Base-by-base conservation (phyloP, 1,284 basidiomycete species). In the Pseudozyma thailandica region DNA sequence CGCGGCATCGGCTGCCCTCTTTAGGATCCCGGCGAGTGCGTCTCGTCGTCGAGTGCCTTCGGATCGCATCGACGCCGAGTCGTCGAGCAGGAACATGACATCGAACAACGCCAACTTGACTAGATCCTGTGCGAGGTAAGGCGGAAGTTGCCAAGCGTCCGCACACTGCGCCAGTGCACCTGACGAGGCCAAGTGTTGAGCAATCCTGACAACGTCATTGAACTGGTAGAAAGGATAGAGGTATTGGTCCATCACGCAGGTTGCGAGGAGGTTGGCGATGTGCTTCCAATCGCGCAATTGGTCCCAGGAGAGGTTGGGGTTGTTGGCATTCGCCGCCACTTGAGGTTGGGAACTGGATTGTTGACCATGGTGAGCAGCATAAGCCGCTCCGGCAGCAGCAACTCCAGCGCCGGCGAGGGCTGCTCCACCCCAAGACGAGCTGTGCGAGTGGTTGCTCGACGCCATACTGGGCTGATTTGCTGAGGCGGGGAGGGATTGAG, bases 161-260 rank as follows among this genome's bases (percentile, higher is more conserved):
- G 69, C 72, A 27, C 57, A 60, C 28, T 68, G 58, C 3, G 44
- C 58, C 4, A 79, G 58, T 5, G 70, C 64, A n/a, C 74, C 75
- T 1, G 64, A 60, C 21, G 23, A 33, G 12, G 75, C 77, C 16
- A 79, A 59, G 33, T 74, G 66, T 8, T 74, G 66, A 8, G 77
- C 65, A 12, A 79, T 75, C n/a, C 56, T 45, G 12, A 50, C 43
- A 12, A 77, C 41, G n/a, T 66, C 50, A 8, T 51, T 28, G 26
- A 68, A 79, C 12, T 60, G 61, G 60, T 77, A 79, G 48, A 75
- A 79, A n/a, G 77, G 46, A 31, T 77, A 79, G n/a, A 79, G 70
- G 42, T 65, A 66, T 46, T 77, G 77, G 31, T 79, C 75, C 57
- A 66, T 64, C 9, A 79, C 77, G 20, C 73, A 75, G 5, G 68